Base-by-base conservation (phyloP, 805 yeast species). In the Dipodascus geniculatus region DNA sequence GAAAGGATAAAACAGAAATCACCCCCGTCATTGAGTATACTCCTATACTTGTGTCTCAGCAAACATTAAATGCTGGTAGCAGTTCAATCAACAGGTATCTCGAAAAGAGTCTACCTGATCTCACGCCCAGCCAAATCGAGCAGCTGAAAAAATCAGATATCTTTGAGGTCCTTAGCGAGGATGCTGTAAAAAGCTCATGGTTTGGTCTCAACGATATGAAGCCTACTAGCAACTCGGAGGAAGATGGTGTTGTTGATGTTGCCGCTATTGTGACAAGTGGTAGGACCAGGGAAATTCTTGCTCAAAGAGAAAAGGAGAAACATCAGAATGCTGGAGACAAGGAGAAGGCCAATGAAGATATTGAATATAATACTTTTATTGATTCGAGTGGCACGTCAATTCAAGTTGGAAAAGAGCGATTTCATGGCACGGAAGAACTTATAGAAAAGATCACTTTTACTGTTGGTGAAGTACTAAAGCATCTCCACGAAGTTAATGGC, bases 321-420 rank as follows among this genome's bases (percentile, higher is more conserved):
- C 56, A 69, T 50, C 61, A 54, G 52, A 60, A 58, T 47, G 67
- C 63, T 17, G 69, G 67, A 35, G 69, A 65, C 28, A 71, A 63
- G 44, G 71, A 69, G 28, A 57, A 58, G 23, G 57, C 70, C 51
- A 90, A 91, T 68, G 73, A 78, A 42, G 91, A 87, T 63, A 66
- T 83, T 55, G 91, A 85, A 61, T 75, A 71, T n/a, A 90, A 89
- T 66, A 65, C 74, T 3, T 91, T 90, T 64, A 65, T 72, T 28
- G 95, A 86, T 67, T 67, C 75, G 8, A 62, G 68, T 2, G 85
- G 87, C 2, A 71, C 76, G 50, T 70, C 71, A 53, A 65, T 85
- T n/a, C 71, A 72, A 4, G 80, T 91, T n/a, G 98, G 98, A 1
- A 85, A 82, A 56, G 96, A 89, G 70, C 75, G 98, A 61, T 91